Conservation (phyloP, 1,284 basidiomycete genomes). For the Puccinia hordei region DNA sequence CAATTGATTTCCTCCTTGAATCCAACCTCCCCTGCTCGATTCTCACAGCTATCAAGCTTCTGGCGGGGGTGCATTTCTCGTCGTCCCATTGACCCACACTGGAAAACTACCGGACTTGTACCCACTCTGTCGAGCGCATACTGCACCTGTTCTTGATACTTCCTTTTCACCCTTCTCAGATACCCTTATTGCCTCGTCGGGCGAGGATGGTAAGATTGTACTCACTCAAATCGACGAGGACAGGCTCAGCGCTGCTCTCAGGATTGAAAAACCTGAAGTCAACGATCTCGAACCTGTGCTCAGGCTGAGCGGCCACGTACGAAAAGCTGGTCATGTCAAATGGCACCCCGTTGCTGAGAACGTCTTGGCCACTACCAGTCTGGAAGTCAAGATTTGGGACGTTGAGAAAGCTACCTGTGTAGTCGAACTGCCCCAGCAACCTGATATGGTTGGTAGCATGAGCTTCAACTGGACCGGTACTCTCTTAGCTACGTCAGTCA, state of each 20-base stretch:
- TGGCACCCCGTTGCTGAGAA: conserved; percentile 91
- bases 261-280: conserved; percentile 76
- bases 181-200: conserved; percentile 80
- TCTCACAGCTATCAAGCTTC: conserved; percentile 61
- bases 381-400: conserved; percentile 93
- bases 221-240: conserved; percentile 79
- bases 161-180: conserved; percentile 96
- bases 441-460: conserved; percentile 83
- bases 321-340: conserved; percentile 89
- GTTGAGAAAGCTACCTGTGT: conserved; percentile 68
- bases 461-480: conserved; percentile 82
- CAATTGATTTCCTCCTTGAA: neutral
- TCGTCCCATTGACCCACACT: conserved; percentile 70
- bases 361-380: conserved; percentile 81
- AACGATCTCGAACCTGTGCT: conserved; percentile 76
- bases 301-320: conserved; percentile 65
- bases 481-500: conserved; percentile 64
- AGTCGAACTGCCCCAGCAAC: conserved; percentile 72
- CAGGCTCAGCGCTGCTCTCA: conserved; percentile 78
- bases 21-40: neutral
- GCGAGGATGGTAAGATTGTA: conserved; percentile 89
- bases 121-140: conserved; percentile 80
- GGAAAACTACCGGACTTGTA: conserved; percentile 83
- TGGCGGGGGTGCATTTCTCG: conserved; percentile 91
- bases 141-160: conserved; percentile 74